phyloP scores from a whole-genome alignment of 805 yeast species.

The Sugiyamaella smithiae region DNA sequence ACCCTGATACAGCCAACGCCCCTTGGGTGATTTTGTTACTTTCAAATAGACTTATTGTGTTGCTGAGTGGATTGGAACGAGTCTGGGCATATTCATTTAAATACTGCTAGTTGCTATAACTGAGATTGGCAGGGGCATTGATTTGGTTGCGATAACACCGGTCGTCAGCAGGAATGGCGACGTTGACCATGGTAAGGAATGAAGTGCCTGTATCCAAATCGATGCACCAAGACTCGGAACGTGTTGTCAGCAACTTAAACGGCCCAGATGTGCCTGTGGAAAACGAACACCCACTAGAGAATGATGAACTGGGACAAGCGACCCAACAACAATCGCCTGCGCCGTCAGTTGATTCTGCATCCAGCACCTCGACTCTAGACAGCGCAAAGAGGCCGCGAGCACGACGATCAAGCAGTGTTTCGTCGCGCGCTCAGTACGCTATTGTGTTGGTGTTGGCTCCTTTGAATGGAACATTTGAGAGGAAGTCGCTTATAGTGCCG shows the following conservation, averaged over 20 bases:
- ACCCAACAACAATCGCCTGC: not conserved
- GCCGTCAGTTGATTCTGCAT: not conserved
- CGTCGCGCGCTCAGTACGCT: constrained; percentile 35
- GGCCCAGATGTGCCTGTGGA: not conserved
- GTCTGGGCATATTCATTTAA: too few species aligned
- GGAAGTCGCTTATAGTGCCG: constrained; percentile 78
- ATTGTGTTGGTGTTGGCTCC: constrained; percentile 66
- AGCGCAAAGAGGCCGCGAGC: not conserved
- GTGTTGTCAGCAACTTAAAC: not conserved
- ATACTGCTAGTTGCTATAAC: not conserved
- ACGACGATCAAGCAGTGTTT: not conserved
- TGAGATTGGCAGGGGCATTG: not conserved
- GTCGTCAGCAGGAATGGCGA: constrained; percentile 13
- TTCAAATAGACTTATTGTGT: constrained; percentile 1
- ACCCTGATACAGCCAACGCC: not conserved
- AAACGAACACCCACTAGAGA: not conserved
- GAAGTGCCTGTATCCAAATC: constrained; percentile 7
- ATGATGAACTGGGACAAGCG: not conserved
- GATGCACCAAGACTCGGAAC: not conserved
- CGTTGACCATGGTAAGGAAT: constrained; percentile 16
- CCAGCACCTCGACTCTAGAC: not conserved
- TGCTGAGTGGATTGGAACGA: too few species aligned
- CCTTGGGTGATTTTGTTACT: not conserved
- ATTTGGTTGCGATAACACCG: not conserved
- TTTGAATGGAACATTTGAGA: constrained; percentile 75